Conservation (phyloP, 495 filamentous ascomycete genomes). For the Xylaria palmicola region DNA sequence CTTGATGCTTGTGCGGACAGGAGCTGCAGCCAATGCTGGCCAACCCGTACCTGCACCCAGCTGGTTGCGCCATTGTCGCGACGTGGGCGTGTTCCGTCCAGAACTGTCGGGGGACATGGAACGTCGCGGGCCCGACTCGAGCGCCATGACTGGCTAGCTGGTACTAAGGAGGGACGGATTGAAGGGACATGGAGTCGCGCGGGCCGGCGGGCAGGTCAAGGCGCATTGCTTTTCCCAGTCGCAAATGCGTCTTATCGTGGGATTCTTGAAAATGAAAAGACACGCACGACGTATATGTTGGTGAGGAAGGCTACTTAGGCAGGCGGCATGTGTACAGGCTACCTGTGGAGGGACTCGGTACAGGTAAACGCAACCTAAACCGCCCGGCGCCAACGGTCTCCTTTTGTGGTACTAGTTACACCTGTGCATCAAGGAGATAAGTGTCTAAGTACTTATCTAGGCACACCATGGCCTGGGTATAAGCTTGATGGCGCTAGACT, state of each 20-base stretch:
- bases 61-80: conserved; percentile 59
- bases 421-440: not conserved
- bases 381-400: no score
- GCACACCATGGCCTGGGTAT: no score
- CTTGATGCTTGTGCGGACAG: no score
- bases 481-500: no score
- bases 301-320: no score
- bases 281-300: conserved; percentile 2
- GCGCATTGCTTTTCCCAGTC: conserved; percentile 26
- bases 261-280: not conserved
- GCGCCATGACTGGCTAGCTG: conserved; percentile 57
- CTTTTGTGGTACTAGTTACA: not conserved
- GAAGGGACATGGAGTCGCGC: conserved; percentile 29
- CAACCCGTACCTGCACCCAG: conserved; percentile 44
- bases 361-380: not conserved
- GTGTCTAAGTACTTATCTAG: not conserved
- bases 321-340: no score
- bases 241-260: conserved; percentile 11
- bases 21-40: not conserved
- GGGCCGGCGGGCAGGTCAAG: conserved; percentile 18
- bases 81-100: conserved; percentile 68
- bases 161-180: conserved; percentile 28
- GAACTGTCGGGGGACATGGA: conserved; percentile 76
- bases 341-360: not conserved
- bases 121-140: conserved; percentile 65